Evolutionary conservation across 1,284 basidiomycete genomes (phyloP).

Genomic region (Boletus mariae): DNA sequence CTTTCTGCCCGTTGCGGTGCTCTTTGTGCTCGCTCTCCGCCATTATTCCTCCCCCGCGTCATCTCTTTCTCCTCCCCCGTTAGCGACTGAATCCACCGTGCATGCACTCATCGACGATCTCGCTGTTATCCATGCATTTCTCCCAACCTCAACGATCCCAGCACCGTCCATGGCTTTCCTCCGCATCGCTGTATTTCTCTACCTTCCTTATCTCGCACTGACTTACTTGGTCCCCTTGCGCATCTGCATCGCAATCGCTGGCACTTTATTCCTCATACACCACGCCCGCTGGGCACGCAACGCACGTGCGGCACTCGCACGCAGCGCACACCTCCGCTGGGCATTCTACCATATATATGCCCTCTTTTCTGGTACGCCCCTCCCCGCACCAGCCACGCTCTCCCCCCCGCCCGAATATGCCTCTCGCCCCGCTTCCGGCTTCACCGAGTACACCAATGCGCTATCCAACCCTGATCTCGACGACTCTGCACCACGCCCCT

Average conservation of each 20-base stretch:
- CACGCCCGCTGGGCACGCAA: slow-evolving; percentile 62
- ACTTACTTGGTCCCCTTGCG: slow-evolving; percentile 56
- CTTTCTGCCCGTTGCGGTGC: slow-evolving; percentile 41
- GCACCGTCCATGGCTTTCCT: slow-evolving; percentile 34
- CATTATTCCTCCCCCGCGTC: slow-evolving; percentile 27
- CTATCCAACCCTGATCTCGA: slow-evolving; percentile 10
- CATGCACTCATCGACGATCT: slow-evolving; percentile 54
- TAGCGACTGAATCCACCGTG: slow-evolving; percentile 61
- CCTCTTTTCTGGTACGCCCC: slow-evolving; percentile 49
- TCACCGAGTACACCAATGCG: slow-evolving; percentile 31
- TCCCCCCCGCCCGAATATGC: slow-evolving; percentile 36
- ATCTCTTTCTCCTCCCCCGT: slow-evolving; percentile 27
- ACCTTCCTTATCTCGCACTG: slow-evolving; percentile 57
- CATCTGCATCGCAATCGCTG: slow-evolving; percentile 55
- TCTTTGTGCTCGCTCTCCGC: slow-evolving; percentile 34
- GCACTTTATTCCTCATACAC: slow-evolving; percentile 58
- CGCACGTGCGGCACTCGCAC: slow-evolving; percentile 51
- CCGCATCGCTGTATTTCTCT: slow-evolving; percentile 48
- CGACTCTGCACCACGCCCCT: slow-evolving; percentile 21
- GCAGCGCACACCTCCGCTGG: slow-evolving; percentile 69
- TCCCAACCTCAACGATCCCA: slow-evolving; percentile 44
- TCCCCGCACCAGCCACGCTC: slow-evolving; percentile 39
- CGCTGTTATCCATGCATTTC: slow-evolving; percentile 49
- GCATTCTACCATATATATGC: slow-evolving; percentile 46
- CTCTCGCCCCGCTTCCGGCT: slow-evolving; percentile 25